Conservation (phyloP, 1,284 basidiomycete genomes). For the Austroboletus niveus region DNA sequence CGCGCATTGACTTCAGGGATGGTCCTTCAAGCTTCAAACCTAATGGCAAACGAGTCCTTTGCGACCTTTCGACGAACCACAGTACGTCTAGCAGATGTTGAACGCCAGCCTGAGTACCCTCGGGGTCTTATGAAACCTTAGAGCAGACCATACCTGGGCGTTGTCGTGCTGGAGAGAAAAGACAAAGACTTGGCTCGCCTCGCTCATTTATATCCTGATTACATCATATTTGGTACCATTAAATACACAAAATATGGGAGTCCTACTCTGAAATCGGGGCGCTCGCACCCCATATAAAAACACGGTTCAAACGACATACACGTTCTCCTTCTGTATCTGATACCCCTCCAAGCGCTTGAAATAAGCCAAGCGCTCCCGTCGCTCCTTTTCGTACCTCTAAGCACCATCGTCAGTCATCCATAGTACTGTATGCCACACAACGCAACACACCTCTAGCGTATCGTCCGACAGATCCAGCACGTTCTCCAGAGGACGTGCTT, state of each 20-base stretch:
- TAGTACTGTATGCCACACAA: neutral
- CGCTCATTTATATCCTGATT: too few species aligned
- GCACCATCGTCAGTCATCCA: conserved; percentile 1
- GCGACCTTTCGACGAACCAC: too few species aligned
- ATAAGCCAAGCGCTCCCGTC: conserved; percentile 54
- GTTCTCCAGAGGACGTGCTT: conserved; percentile 21
- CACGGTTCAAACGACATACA: conserved; percentile 51
- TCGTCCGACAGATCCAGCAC: conserved; percentile 32
- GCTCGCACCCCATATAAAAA: neutral
- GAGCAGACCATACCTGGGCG: too few species aligned
- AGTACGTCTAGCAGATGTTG: too few species aligned
- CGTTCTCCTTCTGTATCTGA: conserved; percentile 54
- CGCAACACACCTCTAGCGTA: conserved; percentile 27
- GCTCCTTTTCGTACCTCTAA: conserved; percentile 44
- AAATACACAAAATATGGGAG: too few species aligned
- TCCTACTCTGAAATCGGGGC: conserved; percentile 2
- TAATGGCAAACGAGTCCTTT: too few species aligned
- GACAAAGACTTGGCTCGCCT: too few species aligned
- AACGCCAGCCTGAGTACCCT: too few species aligned
- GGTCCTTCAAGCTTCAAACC: too few species aligned
- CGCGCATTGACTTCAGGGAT: neutral
- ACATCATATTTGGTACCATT: neutral
- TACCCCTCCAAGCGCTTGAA: conserved; percentile 54
- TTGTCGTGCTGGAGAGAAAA: too few species aligned
- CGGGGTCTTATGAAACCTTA: too few species aligned